These are phyloP conservation scores for Verticillium zaregamsianum DNA, from an alignment of 2,329 filamentous ascomycete genomes.

Conservation along the genomic window DNA sequence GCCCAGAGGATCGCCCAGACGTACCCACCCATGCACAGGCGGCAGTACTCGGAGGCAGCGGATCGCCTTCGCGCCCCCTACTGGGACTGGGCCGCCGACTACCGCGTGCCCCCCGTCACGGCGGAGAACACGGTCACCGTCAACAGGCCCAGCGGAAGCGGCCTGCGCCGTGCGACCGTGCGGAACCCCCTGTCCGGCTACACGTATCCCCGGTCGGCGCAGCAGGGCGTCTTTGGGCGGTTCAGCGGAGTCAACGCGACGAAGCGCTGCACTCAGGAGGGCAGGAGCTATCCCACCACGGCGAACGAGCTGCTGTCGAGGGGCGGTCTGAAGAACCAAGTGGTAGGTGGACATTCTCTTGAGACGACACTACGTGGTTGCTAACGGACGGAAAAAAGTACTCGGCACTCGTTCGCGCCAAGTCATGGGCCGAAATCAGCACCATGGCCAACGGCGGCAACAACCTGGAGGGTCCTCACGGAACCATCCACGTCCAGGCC, in stretches of 20 bases:
- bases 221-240: constrained; percentile 32
- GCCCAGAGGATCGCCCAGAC: constrained; percentile 17
- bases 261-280: constrained; percentile 7
- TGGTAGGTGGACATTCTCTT: constrained; percentile 27
- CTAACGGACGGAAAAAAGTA: constrained; percentile 25
- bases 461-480: constrained; percentile 41
- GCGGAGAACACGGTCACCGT: constrained; percentile 29
- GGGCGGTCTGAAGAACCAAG: constrained; percentile 32
- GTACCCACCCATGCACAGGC: constrained; percentile 5
- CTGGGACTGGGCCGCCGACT: constrained; percentile 49
- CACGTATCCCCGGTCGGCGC: constrained; percentile 36
- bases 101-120: constrained; percentile 38
- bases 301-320: constrained; percentile 29
- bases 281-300: constrained; percentile 29
- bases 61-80: constrained; percentile 43
- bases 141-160: constrained; percentile 32
- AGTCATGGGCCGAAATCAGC: constrained; percentile 34
- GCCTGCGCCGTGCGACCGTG: constrained; percentile 26
- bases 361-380: neutral
- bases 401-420: constrained; percentile 32
- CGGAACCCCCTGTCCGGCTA: constrained; percentile 51
- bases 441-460: constrained; percentile 29
- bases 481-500: constrained; percentile 34
- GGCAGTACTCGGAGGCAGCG: constrained; percentile 38
- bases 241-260: constrained; percentile 11